These are phyloP conservation scores for Pontederia crassipes DNA, from an alignment of 176 grass and related monocot genomes.

Conservation along the genomic window DNA sequence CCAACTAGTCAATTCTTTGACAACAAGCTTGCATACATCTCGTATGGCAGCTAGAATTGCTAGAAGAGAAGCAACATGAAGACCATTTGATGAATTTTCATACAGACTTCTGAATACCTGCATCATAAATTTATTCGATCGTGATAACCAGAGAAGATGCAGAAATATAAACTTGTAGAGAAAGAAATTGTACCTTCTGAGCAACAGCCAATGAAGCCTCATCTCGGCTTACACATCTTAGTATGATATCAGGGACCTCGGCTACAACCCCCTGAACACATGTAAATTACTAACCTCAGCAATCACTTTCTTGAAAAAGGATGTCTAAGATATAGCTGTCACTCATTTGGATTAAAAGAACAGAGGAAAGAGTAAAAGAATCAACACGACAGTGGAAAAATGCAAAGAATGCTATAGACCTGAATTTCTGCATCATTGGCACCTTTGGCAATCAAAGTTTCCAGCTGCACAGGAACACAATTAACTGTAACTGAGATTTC, in stretches of 20 bases:
- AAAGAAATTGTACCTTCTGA: constrained; percentile 49
- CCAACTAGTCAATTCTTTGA: constrained; percentile 93
- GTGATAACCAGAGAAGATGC: constrained; percentile 7
- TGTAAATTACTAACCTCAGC: background rate
- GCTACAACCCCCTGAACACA: constrained; percentile 62
- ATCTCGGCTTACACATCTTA: constrained; percentile 75
- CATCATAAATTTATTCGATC: constrained; percentile 13
- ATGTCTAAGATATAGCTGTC: background rate
- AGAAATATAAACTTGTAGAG: constrained; percentile 8
- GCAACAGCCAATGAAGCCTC: constrained; percentile 77
- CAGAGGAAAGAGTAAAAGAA: background rate
- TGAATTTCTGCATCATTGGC: constrained; percentile 77
- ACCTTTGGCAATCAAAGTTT: constrained; percentile 69
- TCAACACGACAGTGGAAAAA: background rate
- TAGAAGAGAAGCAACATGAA: constrained; percentile 47
- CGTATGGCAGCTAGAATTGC: constrained; percentile 64
- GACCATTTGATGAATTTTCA: constrained; percentile 65
- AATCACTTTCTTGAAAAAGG: constrained; percentile 4
- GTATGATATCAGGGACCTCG: constrained; percentile 84
- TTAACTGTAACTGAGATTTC: too few relatives aligned
- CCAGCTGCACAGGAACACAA: constrained; percentile 32
- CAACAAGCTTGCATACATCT: constrained; percentile 73
- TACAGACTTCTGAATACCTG: constrained; percentile 87
- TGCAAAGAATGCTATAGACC: constrained; percentile 22
- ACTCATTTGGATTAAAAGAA: background rate